These are phyloP conservation scores for Yarrowia porcina DNA, from an alignment of 805 yeast genomes.

Conservation along the genomic window DNA sequence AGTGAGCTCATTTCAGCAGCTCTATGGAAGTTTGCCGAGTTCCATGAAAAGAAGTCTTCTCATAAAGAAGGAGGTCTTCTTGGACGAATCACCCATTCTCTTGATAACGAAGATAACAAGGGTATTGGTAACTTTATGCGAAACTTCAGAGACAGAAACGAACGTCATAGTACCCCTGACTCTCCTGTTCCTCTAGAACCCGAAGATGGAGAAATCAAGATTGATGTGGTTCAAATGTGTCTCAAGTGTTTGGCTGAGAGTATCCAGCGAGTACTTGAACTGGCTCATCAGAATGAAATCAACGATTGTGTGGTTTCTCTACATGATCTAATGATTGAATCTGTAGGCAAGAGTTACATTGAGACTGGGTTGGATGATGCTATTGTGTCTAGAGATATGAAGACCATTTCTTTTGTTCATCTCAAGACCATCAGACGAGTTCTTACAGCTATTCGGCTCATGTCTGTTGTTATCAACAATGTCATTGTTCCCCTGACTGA, in stretches of 20 bases:
- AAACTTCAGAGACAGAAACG: conserved; percentile 28
- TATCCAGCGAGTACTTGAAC: conserved; percentile 69
- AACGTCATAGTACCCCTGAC: conserved; percentile 6
- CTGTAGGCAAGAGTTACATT: conserved; percentile 69
- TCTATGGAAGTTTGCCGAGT: conserved; percentile 47
- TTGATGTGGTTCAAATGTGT: conserved; percentile 56
- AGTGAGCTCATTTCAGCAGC: conserved; percentile 44
- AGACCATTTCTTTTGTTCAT: conserved; percentile 43
- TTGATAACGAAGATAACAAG: conserved; percentile 31
- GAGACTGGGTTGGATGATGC: conserved; percentile 73
- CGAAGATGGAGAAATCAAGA: conserved; percentile 33
- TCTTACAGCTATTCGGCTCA: conserved; percentile 58
- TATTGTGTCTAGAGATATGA: conserved; percentile 28
- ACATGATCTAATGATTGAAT: conserved; percentile 62
- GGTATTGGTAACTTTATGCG: conserved; percentile 38
- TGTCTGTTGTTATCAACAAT: conserved; percentile 70
- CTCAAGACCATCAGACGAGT: conserved; percentile 51
- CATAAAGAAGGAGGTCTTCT: conserved; percentile 35
- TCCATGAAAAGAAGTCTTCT: conserved; percentile 41
- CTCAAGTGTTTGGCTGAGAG: conserved; percentile 73
- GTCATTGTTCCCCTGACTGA: conserved; percentile 72
- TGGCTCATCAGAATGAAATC: conserved; percentile 53
- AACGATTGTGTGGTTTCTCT: conserved; percentile 63
- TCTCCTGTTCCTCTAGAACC: conserved; percentile 10
- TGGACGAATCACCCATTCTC: conserved; percentile 29